Evolutionary conservation across 805 yeast genomes (phyloP).

Genomic region (Hanseniaspora thailandica): DNA sequence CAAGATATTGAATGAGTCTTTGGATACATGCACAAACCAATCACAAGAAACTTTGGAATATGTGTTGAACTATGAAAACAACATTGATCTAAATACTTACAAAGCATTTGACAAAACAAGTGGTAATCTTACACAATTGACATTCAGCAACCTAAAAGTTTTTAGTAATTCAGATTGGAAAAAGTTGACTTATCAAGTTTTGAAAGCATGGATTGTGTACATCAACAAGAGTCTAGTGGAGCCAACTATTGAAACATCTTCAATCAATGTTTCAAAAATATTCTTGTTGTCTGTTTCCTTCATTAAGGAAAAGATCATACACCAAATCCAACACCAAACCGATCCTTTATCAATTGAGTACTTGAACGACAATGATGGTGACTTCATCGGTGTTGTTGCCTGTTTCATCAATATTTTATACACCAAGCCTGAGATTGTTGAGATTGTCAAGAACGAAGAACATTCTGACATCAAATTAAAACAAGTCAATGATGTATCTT

Average conservation of each 20-base stretch:
- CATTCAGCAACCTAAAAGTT: background rate
- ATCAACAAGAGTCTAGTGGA: background rate
- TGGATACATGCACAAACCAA: background rate
- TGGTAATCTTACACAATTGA: background rate
- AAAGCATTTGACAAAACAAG: background rate
- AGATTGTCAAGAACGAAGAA: background rate
- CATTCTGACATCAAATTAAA: background rate
- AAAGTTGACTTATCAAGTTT: background rate
- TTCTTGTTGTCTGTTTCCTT: background rate
- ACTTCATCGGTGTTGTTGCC: background rate
- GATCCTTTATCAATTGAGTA: background rate
- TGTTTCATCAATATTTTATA: background rate
- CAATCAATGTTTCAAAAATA: background rate
- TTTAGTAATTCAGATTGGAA: background rate
- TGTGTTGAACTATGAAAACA: background rate
- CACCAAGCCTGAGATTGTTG: background rate
- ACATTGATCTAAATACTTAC: background rate
- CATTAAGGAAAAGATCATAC: background rate
- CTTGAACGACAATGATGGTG: background rate
- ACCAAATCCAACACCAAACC: background rate
- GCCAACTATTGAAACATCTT: background rate
- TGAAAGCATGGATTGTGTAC: background rate
- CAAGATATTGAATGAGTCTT: background rate
- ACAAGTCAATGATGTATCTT: background rate
- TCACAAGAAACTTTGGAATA: background rate